Base-by-base conservation (phyloP, 1,284 basidiomycete genomes). In the Pisolithus thermaeus region DNA sequence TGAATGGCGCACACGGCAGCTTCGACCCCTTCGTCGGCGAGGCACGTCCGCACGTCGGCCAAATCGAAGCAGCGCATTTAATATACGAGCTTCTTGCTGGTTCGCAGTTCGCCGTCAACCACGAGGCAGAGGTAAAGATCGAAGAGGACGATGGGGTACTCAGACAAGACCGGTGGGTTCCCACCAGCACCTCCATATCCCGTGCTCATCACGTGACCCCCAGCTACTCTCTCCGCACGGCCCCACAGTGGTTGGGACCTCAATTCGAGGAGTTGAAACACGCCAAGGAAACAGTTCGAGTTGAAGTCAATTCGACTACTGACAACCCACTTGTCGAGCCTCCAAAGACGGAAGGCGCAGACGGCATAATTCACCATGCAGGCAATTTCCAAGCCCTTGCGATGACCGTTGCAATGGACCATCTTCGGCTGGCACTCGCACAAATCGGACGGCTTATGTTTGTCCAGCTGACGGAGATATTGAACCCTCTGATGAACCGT, bases 351-450 rank as follows among this genome's bases (percentile, higher is more conserved):
- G 32, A 23, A 18, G 52, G 56, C 20, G 53, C 20, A 0, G 42
- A 67, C 52, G 65, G 62, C 27, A 76, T 81, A 55, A 81, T 90
- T 7, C 87, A 90, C 65, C 84, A 92, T 58, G 90, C 90, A 20
- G 91, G 91, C 9, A 92, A 92, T 64, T 92, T 93, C 77, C 89
- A 91, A 66, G 90, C 88, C 1, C 89, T 92, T 81, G 77, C 89
- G 1, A 80, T 94, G 49, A 90, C 90, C 7, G 91, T 90, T 52
- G 84, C 86, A 5, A 92, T 93, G 84, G 92, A 94, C 67, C 90
- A 91, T 67, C 87, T 88, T 4, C 84, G 91, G 18, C 79, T 93
- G 39, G 78, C 86, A 3, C 72, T 94, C 28, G 81, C 90, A 58
- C 88, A 91, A 60, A 78, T 93, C 51, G 92, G 90, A 54, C 90